These are phyloP conservation scores for Tricholoma terreum DNA, from an alignment of 768 basidiomycete species.

Conservation along the genomic window DNA sequence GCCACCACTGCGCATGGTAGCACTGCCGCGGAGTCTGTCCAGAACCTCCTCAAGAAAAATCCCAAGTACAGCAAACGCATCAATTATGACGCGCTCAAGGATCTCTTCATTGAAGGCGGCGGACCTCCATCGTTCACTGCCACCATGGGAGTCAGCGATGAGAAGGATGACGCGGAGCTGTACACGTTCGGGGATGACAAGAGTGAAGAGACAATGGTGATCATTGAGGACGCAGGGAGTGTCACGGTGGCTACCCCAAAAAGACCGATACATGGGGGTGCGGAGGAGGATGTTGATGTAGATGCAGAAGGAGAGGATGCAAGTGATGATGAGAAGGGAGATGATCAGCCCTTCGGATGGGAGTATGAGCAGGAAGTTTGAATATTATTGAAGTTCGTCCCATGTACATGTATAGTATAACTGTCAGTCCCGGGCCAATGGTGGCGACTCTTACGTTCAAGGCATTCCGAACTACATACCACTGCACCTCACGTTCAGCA, in stretches of 20 bases:
- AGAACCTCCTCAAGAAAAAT: constrained; percentile 79
- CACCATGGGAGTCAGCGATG: constrained; percentile 35
- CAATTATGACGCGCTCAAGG: constrained; percentile 87
- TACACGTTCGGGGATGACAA: constrained; percentile 42
- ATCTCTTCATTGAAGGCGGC: constrained; percentile 60
- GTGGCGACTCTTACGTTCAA: too few relatives aligned
- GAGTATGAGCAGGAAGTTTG: constrained; percentile 76
- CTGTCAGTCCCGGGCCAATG: too few relatives aligned
- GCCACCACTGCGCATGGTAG: constrained; percentile 65
- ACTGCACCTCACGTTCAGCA: too few relatives aligned
- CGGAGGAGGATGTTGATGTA: constrained; percentile 28
- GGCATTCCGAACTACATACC: too few relatives aligned
- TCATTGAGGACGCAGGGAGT: constrained; percentile 46
- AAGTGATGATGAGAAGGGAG: constrained; percentile 44
- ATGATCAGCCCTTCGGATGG: constrained; percentile 50
- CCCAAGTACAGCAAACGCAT: constrained; percentile 88
- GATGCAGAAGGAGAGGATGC: constrained; percentile 42
- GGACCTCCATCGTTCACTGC: constrained; percentile 26
- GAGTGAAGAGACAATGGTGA: constrained; percentile 32
- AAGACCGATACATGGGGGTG: constrained; percentile 16
- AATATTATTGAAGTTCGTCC: constrained; percentile 1
- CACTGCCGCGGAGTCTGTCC: constrained; percentile 75
- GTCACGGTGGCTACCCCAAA: constrained; percentile 27
- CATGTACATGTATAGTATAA: too few relatives aligned
- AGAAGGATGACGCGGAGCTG: constrained; percentile 43